These are phyloP conservation scores for Collybia sp. DNA, from an alignment of 768 basidiomycete genomes.

Conservation along the genomic window DNA sequence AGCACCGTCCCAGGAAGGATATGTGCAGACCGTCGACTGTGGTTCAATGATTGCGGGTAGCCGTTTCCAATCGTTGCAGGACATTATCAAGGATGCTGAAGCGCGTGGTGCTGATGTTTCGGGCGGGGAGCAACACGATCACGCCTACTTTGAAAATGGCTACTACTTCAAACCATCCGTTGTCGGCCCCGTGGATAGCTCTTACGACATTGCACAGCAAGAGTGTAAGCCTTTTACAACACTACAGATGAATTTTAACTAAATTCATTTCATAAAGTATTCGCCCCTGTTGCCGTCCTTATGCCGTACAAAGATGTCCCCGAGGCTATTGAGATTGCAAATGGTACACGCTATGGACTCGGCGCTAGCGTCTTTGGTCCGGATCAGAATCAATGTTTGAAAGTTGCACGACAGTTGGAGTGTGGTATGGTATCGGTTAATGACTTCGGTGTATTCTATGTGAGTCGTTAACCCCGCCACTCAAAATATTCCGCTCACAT, in stretches of 20 bases:
- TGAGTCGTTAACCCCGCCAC: conserved; percentile 29
- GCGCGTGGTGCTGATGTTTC: conserved; percentile 59
- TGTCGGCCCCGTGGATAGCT: conserved; percentile 67
- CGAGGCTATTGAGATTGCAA: conserved; percentile 85
- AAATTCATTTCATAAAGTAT: conserved; percentile 53
- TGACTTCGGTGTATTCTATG: conserved; percentile 88
- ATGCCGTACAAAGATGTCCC: conserved; percentile 82
- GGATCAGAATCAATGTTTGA: conserved; percentile 69
- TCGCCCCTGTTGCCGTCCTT: conserved; percentile 87
- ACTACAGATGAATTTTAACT: neutral
- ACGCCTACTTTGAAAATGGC: conserved; percentile 66
- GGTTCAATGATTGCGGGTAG: conserved; percentile 82
- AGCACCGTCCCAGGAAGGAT: conserved; percentile 60
- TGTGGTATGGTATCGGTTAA: conserved; percentile 98
- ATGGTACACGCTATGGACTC: conserved; percentile 83
- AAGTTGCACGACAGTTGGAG: conserved; percentile 77
- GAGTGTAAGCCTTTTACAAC: conserved; percentile 54
- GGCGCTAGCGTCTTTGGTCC: conserved; percentile 95
- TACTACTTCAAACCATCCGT: conserved; percentile 88
- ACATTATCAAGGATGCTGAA: conserved; percentile 64
- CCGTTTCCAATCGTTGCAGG: conserved; percentile 66
- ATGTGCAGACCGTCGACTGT: conserved; percentile 71
- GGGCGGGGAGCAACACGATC: conserved; percentile 64
- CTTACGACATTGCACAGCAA: conserved; percentile 72
- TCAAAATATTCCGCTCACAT: conserved; percentile 7